Evolutionary conservation across 495 filamentous ascomycete species (phyloP).

Genomic region (Daldinia caldariorum): DNA sequence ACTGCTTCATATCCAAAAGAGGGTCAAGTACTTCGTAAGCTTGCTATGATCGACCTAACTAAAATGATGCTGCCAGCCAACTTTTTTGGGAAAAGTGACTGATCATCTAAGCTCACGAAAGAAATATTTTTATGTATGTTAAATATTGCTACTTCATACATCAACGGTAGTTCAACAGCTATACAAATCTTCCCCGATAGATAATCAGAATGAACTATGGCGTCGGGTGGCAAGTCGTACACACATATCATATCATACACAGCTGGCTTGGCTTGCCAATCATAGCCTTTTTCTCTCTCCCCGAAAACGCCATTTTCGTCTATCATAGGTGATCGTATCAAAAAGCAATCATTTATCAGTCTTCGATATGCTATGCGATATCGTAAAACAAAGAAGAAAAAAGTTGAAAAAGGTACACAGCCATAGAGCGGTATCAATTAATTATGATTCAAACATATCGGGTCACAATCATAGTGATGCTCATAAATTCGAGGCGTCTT

Average conservation of each 20-base stretch:
- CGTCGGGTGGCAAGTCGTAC: background rate
- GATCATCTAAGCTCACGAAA: background rate
- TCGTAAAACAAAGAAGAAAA: background rate
- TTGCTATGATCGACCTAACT: background rate
- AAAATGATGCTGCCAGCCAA: background rate
- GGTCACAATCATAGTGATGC: background rate
- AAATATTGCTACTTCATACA: conserved; percentile 3
- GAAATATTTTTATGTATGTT: background rate
- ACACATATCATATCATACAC: background rate
- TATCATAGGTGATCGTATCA: conserved; percentile 21
- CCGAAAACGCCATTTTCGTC: conserved; percentile 24
- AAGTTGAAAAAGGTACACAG: too few species aligned
- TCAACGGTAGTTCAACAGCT: background rate
- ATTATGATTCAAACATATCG: background rate
- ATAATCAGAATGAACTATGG: background rate
- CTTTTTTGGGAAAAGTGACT: background rate
- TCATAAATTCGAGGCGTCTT: background rate
- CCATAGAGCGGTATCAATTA: too few species aligned
- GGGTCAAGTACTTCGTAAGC: background rate
- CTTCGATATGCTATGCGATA: background rate
- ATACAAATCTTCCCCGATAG: background rate
- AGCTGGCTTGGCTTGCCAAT: background rate
- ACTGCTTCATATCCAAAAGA: background rate
- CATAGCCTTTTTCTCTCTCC: conserved; percentile 13
- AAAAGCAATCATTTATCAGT: conserved; percentile 4